Conservation (phyloP, 75 land plant genomes). For the Cunninghamia lanceolata region DNA sequence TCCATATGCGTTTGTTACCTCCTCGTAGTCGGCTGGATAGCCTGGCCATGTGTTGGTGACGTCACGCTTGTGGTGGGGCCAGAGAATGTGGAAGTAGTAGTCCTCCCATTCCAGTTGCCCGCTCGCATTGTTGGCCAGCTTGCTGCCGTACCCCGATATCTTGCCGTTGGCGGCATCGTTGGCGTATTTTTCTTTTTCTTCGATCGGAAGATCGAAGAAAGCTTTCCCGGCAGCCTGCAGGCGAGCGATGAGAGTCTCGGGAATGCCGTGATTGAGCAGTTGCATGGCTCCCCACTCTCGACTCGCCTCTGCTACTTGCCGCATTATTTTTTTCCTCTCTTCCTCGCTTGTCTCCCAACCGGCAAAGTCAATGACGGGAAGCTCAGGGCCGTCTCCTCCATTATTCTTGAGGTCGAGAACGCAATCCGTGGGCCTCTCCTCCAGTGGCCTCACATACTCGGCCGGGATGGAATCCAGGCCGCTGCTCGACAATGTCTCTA, state of each 20-base stretch:
- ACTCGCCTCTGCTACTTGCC: conserved; percentile 6
- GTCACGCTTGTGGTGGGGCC: conserved; percentile 61
- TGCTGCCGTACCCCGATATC: conserved; percentile 75
- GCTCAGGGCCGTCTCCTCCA: neutral
- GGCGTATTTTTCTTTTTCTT: neutral
- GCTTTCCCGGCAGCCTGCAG: neutral
- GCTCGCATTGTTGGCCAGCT: conserved; percentile 67
- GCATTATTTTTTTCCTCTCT: neutral
- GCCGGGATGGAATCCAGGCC: neutral
- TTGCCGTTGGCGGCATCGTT: conserved; percentile 47
- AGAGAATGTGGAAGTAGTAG: conserved; percentile 67
- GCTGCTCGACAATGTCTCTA: neutral
- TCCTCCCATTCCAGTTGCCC: conserved; percentile 90
- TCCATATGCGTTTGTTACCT: conserved; percentile 54
- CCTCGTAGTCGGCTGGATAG: conserved; percentile 56
- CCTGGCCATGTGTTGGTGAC: conserved; percentile 58
- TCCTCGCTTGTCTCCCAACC: neutral
- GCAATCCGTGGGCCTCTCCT: neutral
- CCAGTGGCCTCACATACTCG: neutral
- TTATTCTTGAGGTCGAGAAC: neutral
- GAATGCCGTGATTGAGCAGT: neutral
- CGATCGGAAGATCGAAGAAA: neutral
- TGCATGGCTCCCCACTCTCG: conserved; percentile 25
- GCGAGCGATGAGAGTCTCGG: neutral
- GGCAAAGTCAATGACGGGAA: conserved; percentile 9